A percentile compares a stretch with the other conserved stretches of the same genome.
Evolutionary conservation across 2,329 filamentous ascomycete genomes (phyloP).

Genomic region (Aspergillus neoniger): DNA sequence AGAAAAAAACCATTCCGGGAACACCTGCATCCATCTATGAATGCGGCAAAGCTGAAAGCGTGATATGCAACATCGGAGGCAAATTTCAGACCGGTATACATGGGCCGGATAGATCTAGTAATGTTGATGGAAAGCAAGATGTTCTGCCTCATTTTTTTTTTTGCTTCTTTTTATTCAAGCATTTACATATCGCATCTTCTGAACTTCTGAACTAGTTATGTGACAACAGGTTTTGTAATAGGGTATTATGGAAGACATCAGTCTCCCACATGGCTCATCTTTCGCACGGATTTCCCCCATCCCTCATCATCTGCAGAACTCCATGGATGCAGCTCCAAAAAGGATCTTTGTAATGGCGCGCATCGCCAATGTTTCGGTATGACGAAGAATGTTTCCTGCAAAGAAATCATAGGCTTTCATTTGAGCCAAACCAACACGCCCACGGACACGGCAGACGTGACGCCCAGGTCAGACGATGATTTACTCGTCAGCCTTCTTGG

Average conservation of each 20-base stretch:
- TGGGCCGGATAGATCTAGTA: background rate
- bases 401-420: conserved; percentile 21
- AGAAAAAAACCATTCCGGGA: background rate
- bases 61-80: background rate
- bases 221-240: conserved; percentile 8
- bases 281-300: background rate
- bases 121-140: background rate
- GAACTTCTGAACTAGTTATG: conserved; percentile 9
- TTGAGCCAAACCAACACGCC: conserved; percentile 17
- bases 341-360: conserved; percentile 5
- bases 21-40: background rate
- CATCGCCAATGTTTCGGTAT: conserved; percentile 5
- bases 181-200: conserved; percentile 7
- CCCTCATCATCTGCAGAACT: background rate
- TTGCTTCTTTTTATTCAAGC: background rate
- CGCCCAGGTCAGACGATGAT: conserved; percentile 19
- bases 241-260: conserved; percentile 4
- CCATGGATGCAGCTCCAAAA: conserved; percentile 5
- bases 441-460: conserved; percentile 19
- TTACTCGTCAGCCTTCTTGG: conserved; percentile 50
- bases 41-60: no score
- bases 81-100: background rate
- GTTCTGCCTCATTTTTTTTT: background rate
- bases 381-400: conserved; percentile 16
- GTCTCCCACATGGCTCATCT: conserved; percentile 7